phyloP scores from a whole-genome alignment of 2,329 filamentous ascomycete species.

The Shiraia bambusicola region DNA sequence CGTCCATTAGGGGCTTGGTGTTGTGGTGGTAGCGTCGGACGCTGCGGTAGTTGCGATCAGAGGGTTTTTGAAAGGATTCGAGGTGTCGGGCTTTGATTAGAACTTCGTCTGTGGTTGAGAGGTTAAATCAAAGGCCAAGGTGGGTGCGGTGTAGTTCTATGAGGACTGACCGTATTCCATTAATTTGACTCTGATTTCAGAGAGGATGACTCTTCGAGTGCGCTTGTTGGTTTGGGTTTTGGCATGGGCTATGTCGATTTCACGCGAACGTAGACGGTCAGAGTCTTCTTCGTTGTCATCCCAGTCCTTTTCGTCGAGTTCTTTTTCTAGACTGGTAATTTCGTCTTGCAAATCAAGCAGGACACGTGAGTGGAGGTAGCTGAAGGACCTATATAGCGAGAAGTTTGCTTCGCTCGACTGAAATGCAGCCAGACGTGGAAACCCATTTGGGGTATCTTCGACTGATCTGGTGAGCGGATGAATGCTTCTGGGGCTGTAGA shows the following conservation, averaged over 20 bases:
- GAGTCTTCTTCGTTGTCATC: constrained; percentile 29
- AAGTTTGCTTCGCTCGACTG: constrained; percentile 46
- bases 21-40: constrained; percentile 42
- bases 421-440: constrained; percentile 43
- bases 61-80: constrained; percentile 43
- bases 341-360: constrained; percentile 44
- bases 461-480: constrained; percentile 24
- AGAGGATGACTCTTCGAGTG: constrained; percentile 30
- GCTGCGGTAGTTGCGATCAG: constrained; percentile 44
- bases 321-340: constrained; percentile 39
- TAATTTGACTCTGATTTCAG: constrained; percentile 36
- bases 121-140: too few species aligned
- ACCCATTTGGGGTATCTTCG: constrained; percentile 44
- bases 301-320: constrained; percentile 41
- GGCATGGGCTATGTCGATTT: constrained; percentile 26
- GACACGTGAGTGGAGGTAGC: constrained; percentile 44
- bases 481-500: not conserved
- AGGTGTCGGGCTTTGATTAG: constrained; percentile 44
- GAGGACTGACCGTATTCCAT: constrained; percentile 39
- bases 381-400: constrained; percentile 44
- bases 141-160: too few species aligned
- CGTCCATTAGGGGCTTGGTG: constrained; percentile 39
- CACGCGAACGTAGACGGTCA: constrained; percentile 26
- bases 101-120: constrained; percentile 37
- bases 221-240: constrained; percentile 15